A percentile compares a stretch with the other conserved stretches of the same genome.
Evolutionary conservation across 2,329 filamentous ascomycete genomes (phyloP).

Genomic region (Fusarium annulatum): DNA sequence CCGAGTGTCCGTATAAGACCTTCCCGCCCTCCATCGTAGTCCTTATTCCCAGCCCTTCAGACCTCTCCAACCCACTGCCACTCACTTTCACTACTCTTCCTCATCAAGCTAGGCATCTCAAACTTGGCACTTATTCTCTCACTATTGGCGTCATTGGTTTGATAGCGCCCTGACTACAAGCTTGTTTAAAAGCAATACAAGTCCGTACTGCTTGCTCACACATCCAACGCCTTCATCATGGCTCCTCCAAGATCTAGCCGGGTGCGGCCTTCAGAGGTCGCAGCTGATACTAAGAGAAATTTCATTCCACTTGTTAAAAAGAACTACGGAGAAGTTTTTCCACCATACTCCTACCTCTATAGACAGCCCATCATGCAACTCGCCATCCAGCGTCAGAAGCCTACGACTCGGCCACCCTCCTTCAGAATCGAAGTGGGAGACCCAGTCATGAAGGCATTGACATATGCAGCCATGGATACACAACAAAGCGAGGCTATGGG

Average conservation of each 20-base stretch:
- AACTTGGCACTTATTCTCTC: not conserved
- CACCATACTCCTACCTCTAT: conserved; percentile 69
- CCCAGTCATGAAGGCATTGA: conserved; percentile 69
- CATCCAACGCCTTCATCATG: conserved; percentile 41
- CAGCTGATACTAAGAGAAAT: conserved; percentile 76
- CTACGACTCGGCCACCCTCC: conserved; percentile 54
- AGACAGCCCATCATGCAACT: conserved; percentile 62
- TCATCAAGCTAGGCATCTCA: not conserved
- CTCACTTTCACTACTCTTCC: conserved; percentile 17
- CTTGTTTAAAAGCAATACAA: not conserved
- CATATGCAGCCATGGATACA: conserved; percentile 61
- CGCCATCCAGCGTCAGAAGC: conserved; percentile 50
- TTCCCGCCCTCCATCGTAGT: conserved; percentile 31
- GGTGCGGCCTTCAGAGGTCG: conserved; percentile 68
- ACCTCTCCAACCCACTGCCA: conserved; percentile 20
- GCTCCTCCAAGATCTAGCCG: conserved; percentile 49
- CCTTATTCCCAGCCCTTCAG: conserved; percentile 13
- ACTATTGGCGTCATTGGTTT: conserved; percentile 11
- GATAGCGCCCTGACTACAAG: not conserved
- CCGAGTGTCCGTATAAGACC: conserved; percentile 43
- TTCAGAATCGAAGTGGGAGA: conserved; percentile 67
- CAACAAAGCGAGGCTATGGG: conserved; percentile 49
- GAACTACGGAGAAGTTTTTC: conserved; percentile 65
- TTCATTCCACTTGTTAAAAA: conserved; percentile 74
- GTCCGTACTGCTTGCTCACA: conserved; percentile 1